These are phyloP conservation scores for Ganoderma meredithae DNA, from an alignment of 1,284 basidiomycete species.

Conservation along the genomic window DNA sequence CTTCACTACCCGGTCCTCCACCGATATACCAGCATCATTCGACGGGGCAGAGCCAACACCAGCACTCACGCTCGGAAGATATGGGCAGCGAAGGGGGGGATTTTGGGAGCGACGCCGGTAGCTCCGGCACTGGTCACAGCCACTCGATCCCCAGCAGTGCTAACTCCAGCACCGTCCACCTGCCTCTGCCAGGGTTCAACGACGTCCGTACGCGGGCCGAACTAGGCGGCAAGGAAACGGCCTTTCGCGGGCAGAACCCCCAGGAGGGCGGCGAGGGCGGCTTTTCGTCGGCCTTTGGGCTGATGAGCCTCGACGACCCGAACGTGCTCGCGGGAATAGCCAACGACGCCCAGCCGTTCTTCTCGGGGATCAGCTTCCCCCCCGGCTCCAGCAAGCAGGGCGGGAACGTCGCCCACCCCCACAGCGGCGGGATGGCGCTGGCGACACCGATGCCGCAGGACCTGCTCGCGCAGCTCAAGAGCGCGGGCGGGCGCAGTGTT, in stretches of 20 bases:
- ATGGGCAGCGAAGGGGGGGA: slow-evolving; percentile 31
- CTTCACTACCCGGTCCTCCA: slow-evolving; percentile 26
- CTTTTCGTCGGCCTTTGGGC: slow-evolving; percentile 72
- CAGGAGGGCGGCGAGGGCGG: slow-evolving; percentile 47
- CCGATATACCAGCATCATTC: slow-evolving; percentile 34
- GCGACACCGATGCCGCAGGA: slow-evolving; percentile 37
- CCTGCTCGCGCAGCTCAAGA: slow-evolving; percentile 37
- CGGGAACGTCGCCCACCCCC: no score
- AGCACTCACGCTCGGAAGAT: slow-evolving; percentile 35
- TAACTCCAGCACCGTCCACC: slow-evolving; percentile 37
- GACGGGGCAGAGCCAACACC: slow-evolving; percentile 15
- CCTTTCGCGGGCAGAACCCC: slow-evolving; percentile 24
- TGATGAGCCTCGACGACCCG: slow-evolving; percentile 76
- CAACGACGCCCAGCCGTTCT: slow-evolving; percentile 66
- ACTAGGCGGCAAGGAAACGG: slow-evolving; percentile 22
- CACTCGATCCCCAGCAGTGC: slow-evolving; percentile 39
- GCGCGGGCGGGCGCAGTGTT: slow-evolving; percentile 44
- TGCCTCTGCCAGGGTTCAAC: slow-evolving; percentile 36
- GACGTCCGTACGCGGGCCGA: slow-evolving; percentile 28
- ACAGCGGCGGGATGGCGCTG: slow-evolving; percentile 29
- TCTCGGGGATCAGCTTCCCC: slow-evolving; percentile 46
- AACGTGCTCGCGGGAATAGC: slow-evolving; percentile 67
- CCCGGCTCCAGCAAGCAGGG: slow-evolving; percentile 16
- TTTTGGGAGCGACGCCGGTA: slow-evolving; percentile 37
- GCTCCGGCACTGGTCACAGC: slow-evolving; percentile 28